These are phyloP conservation scores for Cercophora sp. DNA, from an alignment of 495 filamentous ascomycete species.

Conservation along the genomic window DNA sequence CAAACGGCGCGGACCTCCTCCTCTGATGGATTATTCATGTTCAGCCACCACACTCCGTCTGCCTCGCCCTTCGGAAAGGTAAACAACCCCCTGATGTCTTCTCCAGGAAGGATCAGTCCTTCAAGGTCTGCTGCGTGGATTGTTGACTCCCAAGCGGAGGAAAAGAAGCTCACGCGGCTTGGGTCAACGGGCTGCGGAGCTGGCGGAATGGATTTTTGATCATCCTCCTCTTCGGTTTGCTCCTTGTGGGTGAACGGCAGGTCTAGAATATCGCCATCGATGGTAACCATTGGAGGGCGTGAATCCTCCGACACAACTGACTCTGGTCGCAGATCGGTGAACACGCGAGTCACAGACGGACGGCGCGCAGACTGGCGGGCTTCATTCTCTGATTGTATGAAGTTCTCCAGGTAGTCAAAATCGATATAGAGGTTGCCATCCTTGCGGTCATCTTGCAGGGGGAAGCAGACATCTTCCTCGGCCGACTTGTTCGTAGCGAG, in stretches of 20 bases:
- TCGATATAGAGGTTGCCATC: slow-evolving; percentile 60
- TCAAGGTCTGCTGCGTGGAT: slow-evolving; percentile 86
- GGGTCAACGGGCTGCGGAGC: slow-evolving; percentile 45
- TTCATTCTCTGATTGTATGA: slow-evolving; percentile 51
- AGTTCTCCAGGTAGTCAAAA: slow-evolving; percentile 84
- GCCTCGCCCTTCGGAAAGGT: slow-evolving; percentile 63
- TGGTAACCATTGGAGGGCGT: slow-evolving; percentile 30
- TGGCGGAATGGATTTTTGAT: slow-evolving; percentile 8
- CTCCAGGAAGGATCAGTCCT: slow-evolving; percentile 80
- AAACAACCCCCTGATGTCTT: slow-evolving; percentile 85
- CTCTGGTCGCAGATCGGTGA: slow-evolving; percentile 54
- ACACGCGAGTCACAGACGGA: slow-evolving; percentile 46
- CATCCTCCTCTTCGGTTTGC: slow-evolving; percentile 15
- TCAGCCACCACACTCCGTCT: slow-evolving; percentile 89
- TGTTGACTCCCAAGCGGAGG: slow-evolving; percentile 83
- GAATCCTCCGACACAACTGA: slow-evolving; percentile 14
- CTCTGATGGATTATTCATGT: slow-evolving; percentile 84
- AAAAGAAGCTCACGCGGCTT: slow-evolving; percentile 92
- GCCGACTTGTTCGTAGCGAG: slow-evolving; percentile 52
- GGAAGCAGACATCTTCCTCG: slow-evolving; percentile 85
- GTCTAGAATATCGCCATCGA: slow-evolving; percentile 48
- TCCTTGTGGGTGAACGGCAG: slow-evolving; percentile 42
- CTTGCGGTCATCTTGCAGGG: slow-evolving; percentile 48
- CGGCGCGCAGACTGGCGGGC: slow-evolving; percentile 46
- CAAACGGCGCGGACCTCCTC: slow-evolving; percentile 86